Conservation (phyloP, 169 alveolate species). For the Eimeria zaria region DNA sequence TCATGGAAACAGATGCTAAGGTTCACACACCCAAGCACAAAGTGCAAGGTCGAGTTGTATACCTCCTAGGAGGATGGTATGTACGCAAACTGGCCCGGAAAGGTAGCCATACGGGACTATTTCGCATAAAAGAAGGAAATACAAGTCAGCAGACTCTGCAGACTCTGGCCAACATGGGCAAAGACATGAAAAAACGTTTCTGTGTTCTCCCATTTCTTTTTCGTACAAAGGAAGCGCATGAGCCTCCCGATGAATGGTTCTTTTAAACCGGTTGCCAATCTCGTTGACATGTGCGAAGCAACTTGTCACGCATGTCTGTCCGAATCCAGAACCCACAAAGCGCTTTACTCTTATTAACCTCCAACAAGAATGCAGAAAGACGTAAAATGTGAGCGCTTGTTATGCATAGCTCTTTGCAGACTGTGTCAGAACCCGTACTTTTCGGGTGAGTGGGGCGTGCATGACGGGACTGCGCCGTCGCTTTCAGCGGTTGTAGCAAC, state of each 20-base stretch:
- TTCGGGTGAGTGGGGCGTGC: background rate
- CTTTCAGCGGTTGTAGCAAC: background rate
- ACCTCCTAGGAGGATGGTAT: background rate
- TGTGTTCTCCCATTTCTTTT: no score
- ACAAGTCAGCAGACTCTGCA: no score
- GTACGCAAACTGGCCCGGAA: background rate
- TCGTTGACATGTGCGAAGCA: background rate
- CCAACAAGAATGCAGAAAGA: slow-evolving; percentile 1
- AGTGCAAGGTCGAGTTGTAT: background rate
- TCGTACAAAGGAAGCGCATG: no score
- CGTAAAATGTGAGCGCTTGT: background rate
- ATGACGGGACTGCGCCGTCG: background rate
- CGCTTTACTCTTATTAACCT: background rate
- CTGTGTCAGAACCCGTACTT: background rate
- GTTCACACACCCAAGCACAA: background rate
- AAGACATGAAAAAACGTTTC: no score
- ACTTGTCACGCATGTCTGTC: background rate
- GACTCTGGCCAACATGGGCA: no score
- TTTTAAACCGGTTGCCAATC: background rate
- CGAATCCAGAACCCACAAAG: slow-evolving; percentile 2
- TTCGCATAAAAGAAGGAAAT: no score
- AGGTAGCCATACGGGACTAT: background rate
- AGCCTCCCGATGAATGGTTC: background rate
- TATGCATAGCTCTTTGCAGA: background rate
- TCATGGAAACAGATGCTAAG: background rate